Conservation (phyloP, 73 alveolate genomes). For the Paramecium pentaurelia region DNA sequence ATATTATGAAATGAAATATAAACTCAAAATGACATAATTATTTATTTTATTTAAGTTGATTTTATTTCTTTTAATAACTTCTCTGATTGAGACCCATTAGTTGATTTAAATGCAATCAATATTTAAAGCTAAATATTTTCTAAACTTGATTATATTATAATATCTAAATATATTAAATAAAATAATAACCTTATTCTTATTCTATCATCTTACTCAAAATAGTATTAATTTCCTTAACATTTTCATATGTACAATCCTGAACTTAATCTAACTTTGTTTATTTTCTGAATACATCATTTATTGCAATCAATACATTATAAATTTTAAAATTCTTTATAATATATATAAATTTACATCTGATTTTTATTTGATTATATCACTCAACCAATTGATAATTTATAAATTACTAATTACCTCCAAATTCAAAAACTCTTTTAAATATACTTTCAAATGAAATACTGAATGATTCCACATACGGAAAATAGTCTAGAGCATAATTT, state of each 20-base stretch:
- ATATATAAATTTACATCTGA: background rate
- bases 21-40: background rate
- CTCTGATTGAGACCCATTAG: background rate
- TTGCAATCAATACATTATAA: background rate
- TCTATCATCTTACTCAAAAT: background rate
- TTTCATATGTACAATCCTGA: background rate
- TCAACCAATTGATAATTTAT: background rate
- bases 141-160: background rate
- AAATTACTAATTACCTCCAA: conserved; percentile 15
- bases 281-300: background rate
- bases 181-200: background rate
- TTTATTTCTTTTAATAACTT: background rate
- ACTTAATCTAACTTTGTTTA: background rate
- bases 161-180: background rate
- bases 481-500: background rate
- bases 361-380: background rate
- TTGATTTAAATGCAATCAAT: background rate
- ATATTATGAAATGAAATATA: background rate
- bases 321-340: background rate
- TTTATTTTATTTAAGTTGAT: background rate
- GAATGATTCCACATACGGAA: conserved; percentile 5
- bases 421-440: background rate
- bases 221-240: background rate
- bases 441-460: conserved; percentile 7
- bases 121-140: background rate